Conservation (phyloP, 345 rosid species). For the Euphorbia lathyris region DNA sequence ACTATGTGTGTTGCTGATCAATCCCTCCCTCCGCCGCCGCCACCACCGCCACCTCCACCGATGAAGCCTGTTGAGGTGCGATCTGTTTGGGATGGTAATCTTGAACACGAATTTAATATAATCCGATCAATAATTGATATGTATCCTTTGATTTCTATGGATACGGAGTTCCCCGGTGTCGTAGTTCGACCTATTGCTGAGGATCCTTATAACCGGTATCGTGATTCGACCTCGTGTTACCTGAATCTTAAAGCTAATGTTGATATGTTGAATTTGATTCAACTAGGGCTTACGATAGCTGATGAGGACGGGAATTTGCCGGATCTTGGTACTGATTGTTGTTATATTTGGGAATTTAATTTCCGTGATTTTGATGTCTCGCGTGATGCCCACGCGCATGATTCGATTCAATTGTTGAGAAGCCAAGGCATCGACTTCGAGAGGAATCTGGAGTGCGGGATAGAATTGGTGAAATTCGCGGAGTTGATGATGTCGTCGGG, state of each 20-base stretch:
- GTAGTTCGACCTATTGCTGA: slow-evolving; percentile 34
- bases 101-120: slow-evolving; percentile 59
- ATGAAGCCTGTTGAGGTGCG: slow-evolving; percentile 43
- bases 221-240: slow-evolving; percentile 59
- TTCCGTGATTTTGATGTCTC: slow-evolving; percentile 65
- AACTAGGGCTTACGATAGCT: slow-evolving; percentile 75
- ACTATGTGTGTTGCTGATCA: not conserved
- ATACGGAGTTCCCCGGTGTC: slow-evolving; percentile 85
- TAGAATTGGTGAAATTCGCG: slow-evolving; percentile 59
- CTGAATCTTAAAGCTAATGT: slow-evolving; percentile 68
- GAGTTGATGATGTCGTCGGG: slow-evolving; percentile 89
- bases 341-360: slow-evolving; percentile 84
- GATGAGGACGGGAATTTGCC: slow-evolving; percentile 57
- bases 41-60: not conserved
- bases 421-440: slow-evolving; percentile 80
- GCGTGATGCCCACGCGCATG: slow-evolving; percentile 70
- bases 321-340: slow-evolving; percentile 36
- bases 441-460: slow-evolving; percentile 48
- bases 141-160: slow-evolving; percentile 77
- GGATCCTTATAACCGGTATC: slow-evolving; percentile 23
- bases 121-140: slow-evolving; percentile 52
- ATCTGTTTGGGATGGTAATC: slow-evolving; percentile 72
- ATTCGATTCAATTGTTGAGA: slow-evolving; percentile 71
- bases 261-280: slow-evolving; percentile 73
- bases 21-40: slow-evolving; percentile 4